Conservation (phyloP, 176 grass and related monocot species). For the Aegilops longissima region DNA sequence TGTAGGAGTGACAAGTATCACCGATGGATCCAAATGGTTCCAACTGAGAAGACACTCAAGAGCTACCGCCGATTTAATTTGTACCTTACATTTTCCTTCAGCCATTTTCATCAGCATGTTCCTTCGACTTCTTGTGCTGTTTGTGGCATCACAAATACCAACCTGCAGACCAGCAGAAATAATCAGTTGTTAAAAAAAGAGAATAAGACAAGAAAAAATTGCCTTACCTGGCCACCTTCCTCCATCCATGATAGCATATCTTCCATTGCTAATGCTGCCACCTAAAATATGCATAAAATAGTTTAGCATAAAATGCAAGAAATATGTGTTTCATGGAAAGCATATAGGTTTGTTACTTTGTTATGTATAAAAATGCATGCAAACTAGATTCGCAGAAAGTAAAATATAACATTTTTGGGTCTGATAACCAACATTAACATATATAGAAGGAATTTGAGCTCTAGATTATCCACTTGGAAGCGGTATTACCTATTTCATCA, state of each 20-base stretch:
- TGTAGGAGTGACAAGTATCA: not conserved
- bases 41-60: slow-evolving; percentile 18
- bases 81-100: slow-evolving; percentile 97
- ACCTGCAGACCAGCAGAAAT: slow-evolving; percentile 50
- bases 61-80: not conserved
- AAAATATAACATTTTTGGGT: not conserved
- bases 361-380: not conserved
- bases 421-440: slow-evolving; percentile 9
- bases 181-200: slow-evolving; percentile 17
- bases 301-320: slow-evolving; percentile 8
- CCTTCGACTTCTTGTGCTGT: slow-evolving; percentile 87
- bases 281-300: slow-evolving; percentile 35
- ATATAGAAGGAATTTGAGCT: not conserved
- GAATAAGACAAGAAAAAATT: not conserved
- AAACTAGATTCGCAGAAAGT: not conserved
- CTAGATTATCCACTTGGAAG: not conserved
- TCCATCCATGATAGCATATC: slow-evolving; percentile 99
- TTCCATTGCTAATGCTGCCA: slow-evolving; percentile 96
- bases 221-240: slow-evolving; percentile 82
- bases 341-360: not conserved
- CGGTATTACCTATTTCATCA: not conserved
- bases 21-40: slow-evolving; percentile 14
- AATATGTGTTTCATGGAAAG: slow-evolving; percentile 1
- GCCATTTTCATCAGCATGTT: slow-evolving; percentile 99
- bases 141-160: slow-evolving; percentile 99